Evolutionary conservation across 352 stramenopile genomes (phyloP).

Genomic region (Globisporangium emineosum): DNA sequence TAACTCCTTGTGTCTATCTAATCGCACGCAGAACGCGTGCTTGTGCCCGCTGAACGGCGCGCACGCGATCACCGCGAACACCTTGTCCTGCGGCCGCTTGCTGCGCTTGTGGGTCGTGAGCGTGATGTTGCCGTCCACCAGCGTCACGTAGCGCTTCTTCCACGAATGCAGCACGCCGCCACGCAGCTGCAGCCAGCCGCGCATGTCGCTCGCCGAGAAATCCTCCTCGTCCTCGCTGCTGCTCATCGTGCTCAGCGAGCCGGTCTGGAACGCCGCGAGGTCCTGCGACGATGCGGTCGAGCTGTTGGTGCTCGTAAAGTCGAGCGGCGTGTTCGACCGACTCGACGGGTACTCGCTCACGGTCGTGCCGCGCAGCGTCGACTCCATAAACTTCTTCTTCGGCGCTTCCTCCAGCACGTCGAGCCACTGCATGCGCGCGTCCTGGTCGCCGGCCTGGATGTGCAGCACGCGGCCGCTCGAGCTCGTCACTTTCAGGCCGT

Average conservation of each 20-base stretch:
- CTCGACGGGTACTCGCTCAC: constrained; percentile 34
- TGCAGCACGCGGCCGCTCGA: constrained; percentile 58
- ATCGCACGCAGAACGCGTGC: constrained; percentile 44
- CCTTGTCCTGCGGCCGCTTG: constrained; percentile 33
- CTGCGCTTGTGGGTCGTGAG: constrained; percentile 31
- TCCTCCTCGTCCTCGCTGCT: constrained; percentile 42
- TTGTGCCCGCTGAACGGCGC: constrained; percentile 34
- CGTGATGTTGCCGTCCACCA: constrained; percentile 42
- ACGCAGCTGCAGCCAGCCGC: constrained; percentile 47
- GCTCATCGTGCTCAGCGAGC: constrained; percentile 41
- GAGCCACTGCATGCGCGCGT: constrained; percentile 45
- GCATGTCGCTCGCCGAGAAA: constrained; percentile 22
- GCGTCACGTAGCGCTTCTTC: constrained; percentile 57
- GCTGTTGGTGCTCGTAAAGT: constrained; percentile 18
- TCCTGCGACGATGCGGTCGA: constrained; percentile 12
- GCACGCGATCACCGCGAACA: constrained; percentile 46
- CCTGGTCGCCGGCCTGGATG: constrained; percentile 52
- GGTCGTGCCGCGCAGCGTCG: constrained; percentile 32
- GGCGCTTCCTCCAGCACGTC: constrained; percentile 51
- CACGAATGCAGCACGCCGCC: constrained; percentile 34
- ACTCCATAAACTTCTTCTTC: constrained; percentile 26
- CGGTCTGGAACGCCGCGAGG: constrained; percentile 22
- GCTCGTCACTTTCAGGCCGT: constrained; percentile 57
- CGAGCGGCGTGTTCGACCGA: neutral
- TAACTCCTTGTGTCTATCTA: constrained; percentile 57